Evolutionary conservation across 2,329 filamentous ascomycete species (phyloP), one percentile per base, ranked within the genome.

Genomic region (Colletotrichum noveboracense): DNA sequence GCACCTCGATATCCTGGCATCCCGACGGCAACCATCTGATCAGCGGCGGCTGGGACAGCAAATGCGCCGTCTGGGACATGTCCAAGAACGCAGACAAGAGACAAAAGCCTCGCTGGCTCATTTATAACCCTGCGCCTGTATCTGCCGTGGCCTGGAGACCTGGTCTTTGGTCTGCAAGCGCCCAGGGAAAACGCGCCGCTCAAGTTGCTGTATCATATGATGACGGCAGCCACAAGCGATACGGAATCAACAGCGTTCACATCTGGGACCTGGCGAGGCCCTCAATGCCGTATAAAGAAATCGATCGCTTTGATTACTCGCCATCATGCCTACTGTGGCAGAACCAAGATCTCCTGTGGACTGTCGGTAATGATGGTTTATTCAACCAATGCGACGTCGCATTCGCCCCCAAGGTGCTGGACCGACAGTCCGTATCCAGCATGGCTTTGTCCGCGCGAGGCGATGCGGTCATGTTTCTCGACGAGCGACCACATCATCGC

Each of bases 181-280:
- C 90, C 0, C 90, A 91, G 77, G 91, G 89, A 5, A 88, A 89
- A 62, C 87, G 92, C 60, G 89, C 90, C 3, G 91, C 92, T 1
- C 91, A 93, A 79, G 86, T 93, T 13, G 91, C 91, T 4, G 89
- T 93, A 3, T 87, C 90, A 2, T 93, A 94, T 79, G 89, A 93
- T 74, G 91, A 91, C 78, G 86, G 86, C 56, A 88, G 88, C 78
- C 82, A 87, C 58, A 89, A 88, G 72, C 86, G 88, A 10, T 89
- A 89, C 69, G 91, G 91, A 56, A 89, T 90, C 58, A 90, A 88
- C 32, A 86, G 88, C 0, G 91, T 93, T 16, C 92, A 94, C 72
- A 86, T 94, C 24, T 94, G 92, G 92, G 93, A 94, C 80, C 83
- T 94, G n/a, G 92, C 91, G 8, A 87, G 93, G 36, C 91, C 92